Conservation (phyloP, 208 protist species). For the Leishmania tarentolae region DNA sequence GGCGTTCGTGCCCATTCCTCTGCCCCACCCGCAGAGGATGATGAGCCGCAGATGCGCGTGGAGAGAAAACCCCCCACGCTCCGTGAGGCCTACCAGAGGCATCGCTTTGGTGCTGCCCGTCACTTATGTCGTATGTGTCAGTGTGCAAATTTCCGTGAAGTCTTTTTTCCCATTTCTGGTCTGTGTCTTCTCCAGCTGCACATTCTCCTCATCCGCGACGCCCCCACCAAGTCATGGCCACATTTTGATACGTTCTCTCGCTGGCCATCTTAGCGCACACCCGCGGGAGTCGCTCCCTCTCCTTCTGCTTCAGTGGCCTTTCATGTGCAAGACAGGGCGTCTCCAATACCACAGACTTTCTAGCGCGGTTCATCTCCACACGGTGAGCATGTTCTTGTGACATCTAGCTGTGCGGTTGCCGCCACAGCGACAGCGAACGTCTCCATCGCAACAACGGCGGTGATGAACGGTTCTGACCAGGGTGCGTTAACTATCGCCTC, state of each 20-base stretch:
- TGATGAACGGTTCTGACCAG: neutral
- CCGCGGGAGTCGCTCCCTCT: neutral
- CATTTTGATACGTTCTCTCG: neutral
- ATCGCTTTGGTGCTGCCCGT: neutral
- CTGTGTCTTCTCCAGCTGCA: neutral
- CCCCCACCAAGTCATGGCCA: neutral
- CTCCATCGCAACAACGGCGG: neutral
- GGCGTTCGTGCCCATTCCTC: neutral
- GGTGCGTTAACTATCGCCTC: neutral
- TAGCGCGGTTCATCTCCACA: neutral
- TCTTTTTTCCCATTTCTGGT: neutral
- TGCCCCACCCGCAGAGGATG: neutral
- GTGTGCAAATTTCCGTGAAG: neutral
- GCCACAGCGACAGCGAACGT: neutral
- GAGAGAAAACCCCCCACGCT: no score
- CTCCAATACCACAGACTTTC: neutral
- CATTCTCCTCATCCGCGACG: neutral
- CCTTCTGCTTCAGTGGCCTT: neutral
- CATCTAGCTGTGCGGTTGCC: no score
- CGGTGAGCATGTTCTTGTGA: neutral
- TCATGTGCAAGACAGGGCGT: neutral
- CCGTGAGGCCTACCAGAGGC: neutral
- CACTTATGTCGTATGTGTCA: neutral
- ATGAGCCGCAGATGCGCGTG: neutral
- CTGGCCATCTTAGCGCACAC: neutral